These are phyloP conservation scores for Leersia perrieri DNA, from an alignment of 176 grass and related monocot genomes.

Conservation along the genomic window DNA sequence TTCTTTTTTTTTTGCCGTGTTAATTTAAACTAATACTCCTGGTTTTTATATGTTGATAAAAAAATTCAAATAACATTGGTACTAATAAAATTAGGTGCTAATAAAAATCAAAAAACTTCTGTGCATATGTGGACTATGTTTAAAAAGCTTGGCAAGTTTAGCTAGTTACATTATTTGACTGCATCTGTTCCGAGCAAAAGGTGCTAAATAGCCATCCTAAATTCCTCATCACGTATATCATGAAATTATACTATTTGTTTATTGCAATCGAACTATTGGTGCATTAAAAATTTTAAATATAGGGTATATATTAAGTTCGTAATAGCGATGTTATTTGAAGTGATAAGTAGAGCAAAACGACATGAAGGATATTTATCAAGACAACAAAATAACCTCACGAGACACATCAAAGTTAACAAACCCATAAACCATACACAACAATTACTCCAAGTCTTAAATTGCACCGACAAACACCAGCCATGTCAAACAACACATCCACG, in stretches of 20 bases:
- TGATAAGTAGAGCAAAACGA: conserved; percentile 2
- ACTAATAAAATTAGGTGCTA: background rate
- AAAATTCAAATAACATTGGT: background rate
- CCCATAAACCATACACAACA: background rate
- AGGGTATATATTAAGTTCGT: background rate
- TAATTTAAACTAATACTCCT: too few relatives aligned
- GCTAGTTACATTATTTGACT: background rate
- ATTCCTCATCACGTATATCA: too few relatives aligned
- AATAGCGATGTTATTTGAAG: conserved; percentile 1
- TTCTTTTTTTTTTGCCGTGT: too few relatives aligned
- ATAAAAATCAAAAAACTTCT: background rate
- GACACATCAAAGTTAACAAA: background rate
- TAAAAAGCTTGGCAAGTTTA: background rate
- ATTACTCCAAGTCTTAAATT: conserved; percentile 2
- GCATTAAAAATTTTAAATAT: too few relatives aligned
- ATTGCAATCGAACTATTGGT: too few relatives aligned
- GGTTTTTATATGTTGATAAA: too few relatives aligned
- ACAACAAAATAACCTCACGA: background rate
- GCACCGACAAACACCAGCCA: background rate
- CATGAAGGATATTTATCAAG: background rate
- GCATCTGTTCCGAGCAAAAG: background rate
- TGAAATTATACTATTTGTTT: too few relatives aligned
- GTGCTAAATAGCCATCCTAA: background rate
- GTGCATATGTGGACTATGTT: background rate
- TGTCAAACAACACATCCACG: too few relatives aligned